Conservation (phyloP, 306 rosid species). For the Luffa aegyptiaca region DNA sequence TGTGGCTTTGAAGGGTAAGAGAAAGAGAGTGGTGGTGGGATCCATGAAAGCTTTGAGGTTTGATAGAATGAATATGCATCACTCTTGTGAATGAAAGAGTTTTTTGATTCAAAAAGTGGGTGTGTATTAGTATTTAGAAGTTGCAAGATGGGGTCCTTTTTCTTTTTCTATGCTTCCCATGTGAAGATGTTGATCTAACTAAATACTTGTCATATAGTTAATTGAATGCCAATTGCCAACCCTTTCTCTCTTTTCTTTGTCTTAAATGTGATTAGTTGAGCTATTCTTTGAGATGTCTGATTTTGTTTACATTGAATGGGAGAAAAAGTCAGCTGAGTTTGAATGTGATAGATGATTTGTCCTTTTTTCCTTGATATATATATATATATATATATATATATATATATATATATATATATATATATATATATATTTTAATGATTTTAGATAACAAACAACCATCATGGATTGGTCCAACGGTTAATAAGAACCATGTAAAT, state of each 20-base stretch:
- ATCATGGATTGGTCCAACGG: too few species aligned
- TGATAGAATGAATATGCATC: not conserved
- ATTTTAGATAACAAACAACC: too few species aligned
- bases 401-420: too few species aligned
- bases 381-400: too few species aligned
- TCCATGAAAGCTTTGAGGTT: constrained; percentile 23
- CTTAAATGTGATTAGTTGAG: constrained; percentile 6
- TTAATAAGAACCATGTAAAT: too few species aligned
- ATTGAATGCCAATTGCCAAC: not conserved
- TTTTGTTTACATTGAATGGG: not conserved
- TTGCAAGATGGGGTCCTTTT: constrained; percentile 24
- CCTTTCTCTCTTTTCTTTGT: not conserved
- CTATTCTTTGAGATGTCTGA: not conserved
- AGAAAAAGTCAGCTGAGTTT: not conserved
- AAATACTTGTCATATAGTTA: not conserved
- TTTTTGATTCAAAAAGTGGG: constrained; percentile 33
- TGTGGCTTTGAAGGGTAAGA: not conserved
- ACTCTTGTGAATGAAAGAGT: constrained; percentile 12
- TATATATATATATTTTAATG: too few species aligned
- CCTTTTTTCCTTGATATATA: not conserved
- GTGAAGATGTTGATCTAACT: constrained; percentile 24
- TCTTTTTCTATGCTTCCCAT: constrained; percentile 11
- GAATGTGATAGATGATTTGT: not conserved
- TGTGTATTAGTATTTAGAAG: not conserved
- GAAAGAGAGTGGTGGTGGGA: constrained; percentile 41